Evolutionary conservation across 441 rosid species (phyloP), one percentile per base, ranked within the genome.

Genomic region (Gossypium gossypioides): DNA sequence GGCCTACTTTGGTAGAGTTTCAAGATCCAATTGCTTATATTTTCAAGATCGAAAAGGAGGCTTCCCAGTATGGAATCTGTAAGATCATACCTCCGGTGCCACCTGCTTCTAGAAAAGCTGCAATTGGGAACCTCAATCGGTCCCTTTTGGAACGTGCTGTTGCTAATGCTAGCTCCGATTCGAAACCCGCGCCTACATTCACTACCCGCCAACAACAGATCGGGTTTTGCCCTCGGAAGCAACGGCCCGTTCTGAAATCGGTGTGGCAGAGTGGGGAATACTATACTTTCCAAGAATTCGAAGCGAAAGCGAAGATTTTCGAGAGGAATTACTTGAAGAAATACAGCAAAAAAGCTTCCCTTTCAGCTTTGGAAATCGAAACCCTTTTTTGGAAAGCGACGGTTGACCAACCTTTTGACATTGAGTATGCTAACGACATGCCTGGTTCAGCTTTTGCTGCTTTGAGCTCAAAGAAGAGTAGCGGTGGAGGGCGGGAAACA

Each of bases 21-120:
- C 99, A 92, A 89, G 97, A 94, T 92, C 97, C 97, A 76, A 94
- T 94, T 76, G 92, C 97, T 69, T 94, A 94, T 96, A 94, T 94
- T 82, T 88, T 86, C 74, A 94, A 94, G 86, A 92, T 94, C 87
- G 99, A 94, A 76, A 90, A 89, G 52, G 99, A 94, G 78, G 99
- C 99, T 59, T 86, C 99, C 19, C 81, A 74, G 74, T 94, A 87
- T 40, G 97, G 97, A 78, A 94, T 94, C 88, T 94, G 99, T 84
- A 94, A 94, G 85, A 94, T 94, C 70, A 83, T 94, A 34, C 99
- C 99, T 29, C 99, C 99, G 2, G 83, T 90, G 18, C 85, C 88
- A 21, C 84, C 88, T 4, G 79, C 93, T 34, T 84, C 92, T 0
- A 92, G 85, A 76, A 94, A 90, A 75, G 76, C 96, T 10, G 86